Conservation (phyloP, 495 filamentous ascomycete species). For the Aspergillus hancockii region DNA sequence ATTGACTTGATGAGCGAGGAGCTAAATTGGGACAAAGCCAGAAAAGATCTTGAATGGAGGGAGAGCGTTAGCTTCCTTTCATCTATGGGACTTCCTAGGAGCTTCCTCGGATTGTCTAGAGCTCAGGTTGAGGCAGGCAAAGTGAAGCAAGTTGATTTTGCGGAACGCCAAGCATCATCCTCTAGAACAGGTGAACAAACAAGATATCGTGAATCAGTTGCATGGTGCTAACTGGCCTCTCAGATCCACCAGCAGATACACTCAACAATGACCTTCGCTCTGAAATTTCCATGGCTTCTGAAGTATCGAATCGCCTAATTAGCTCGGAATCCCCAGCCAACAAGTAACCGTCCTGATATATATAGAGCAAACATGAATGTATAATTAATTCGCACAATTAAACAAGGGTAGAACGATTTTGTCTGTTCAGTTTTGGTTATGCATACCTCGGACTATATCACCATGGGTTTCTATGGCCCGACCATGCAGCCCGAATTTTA, state of each 20-base stretch:
- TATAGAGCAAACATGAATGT: slow-evolving; percentile 37
- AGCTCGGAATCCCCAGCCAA: slow-evolving; percentile 42
- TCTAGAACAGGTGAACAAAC: slow-evolving; percentile 65
- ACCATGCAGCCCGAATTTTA: too few relatives aligned
- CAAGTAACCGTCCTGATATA: slow-evolving; percentile 40
- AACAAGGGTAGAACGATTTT: background rate
- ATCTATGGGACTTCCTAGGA: slow-evolving; percentile 84
- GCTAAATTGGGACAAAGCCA: slow-evolving; percentile 72
- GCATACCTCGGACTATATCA: background rate
- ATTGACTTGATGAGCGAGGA: slow-evolving; percentile 95
- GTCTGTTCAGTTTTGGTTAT: background rate
- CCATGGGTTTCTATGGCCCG: too few relatives aligned
- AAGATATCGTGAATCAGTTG: slow-evolving; percentile 2
- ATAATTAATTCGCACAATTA: background rate
- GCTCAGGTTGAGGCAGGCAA: slow-evolving; percentile 78
- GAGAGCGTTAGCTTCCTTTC: slow-evolving; percentile 75
- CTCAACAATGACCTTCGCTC: slow-evolving; percentile 46
- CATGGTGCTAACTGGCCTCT: slow-evolving; percentile 26
- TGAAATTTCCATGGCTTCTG: slow-evolving; percentile 16
- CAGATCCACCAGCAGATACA: slow-evolving; percentile 60
- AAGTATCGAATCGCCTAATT: slow-evolving; percentile 34
- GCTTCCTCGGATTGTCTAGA: slow-evolving; percentile 67
- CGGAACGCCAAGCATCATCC: slow-evolving; percentile 73
- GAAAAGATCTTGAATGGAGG: slow-evolving; percentile 84
- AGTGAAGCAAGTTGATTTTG: slow-evolving; percentile 66